phyloP scores from a whole-genome alignment of 1,284 basidiomycete genomes.

The Cutaneotrichosporon cutaneum region DNA sequence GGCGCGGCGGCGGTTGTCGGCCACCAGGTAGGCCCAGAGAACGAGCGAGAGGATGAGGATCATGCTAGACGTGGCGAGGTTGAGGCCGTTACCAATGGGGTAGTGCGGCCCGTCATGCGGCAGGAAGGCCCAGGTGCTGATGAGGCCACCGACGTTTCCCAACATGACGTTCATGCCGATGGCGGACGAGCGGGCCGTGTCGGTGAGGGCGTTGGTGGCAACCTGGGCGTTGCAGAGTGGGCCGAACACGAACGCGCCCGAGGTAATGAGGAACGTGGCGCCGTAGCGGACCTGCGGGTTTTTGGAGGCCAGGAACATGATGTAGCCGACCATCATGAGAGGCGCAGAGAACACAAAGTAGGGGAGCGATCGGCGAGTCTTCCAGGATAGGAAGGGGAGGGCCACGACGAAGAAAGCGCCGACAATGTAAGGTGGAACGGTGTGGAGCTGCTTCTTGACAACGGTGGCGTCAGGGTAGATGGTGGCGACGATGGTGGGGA shows the following conservation, averaged over 20 bases:
- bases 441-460: constrained; percentile 47
- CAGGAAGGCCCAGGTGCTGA: constrained; percentile 21
- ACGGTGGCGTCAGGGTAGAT: constrained; percentile 47
- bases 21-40: constrained; percentile 12
- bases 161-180: constrained; percentile 19
- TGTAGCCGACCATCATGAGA: constrained; percentile 44
- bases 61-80: constrained; percentile 19
- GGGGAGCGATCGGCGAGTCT: constrained; percentile 37
- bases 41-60: constrained; percentile 10
- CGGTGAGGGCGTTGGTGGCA: constrained; percentile 17
- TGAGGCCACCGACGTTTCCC: constrained; percentile 25
- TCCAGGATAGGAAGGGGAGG: constrained; percentile 41
- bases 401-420: constrained; percentile 38
- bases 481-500: constrained; percentile 45
- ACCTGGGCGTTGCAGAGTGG: constrained; percentile 19
- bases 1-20: constrained; percentile 20
- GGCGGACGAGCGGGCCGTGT: constrained; percentile 18
- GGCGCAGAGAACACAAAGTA: constrained; percentile 36
- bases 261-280: constrained; percentile 21
- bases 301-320: constrained; percentile 34
- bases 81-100: constrained; percentile 26
- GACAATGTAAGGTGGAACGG: constrained; percentile 47
- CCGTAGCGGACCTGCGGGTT: constrained; percentile 15
- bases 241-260: constrained; percentile 21
- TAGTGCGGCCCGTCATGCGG: constrained; percentile 16